Evolutionary conservation across 352 stramenopile species (phyloP), one percentile per base, ranked within the genome.

Genomic region (Globisporangium polare): DNA sequence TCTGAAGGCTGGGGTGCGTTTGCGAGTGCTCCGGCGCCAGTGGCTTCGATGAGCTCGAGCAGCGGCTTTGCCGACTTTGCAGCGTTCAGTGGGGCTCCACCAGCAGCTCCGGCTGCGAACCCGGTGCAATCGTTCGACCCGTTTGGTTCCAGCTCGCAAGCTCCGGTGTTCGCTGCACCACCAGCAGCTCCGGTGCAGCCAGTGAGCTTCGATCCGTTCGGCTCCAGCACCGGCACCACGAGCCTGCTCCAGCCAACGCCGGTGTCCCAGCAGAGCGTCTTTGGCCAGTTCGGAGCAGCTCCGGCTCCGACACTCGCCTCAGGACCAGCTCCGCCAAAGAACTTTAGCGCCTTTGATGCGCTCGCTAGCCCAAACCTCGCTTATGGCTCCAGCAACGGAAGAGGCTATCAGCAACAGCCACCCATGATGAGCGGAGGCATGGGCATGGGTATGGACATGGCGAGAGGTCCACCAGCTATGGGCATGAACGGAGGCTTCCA

Each of bases 311-410:
- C 59, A 13, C 41, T 49, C 2, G 15, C 24, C 43, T 43, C 64
- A 15, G 63, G 63, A 3, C 66, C 66, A 33, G 63, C 59, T 22
- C 41, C 68, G 8, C 68, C 66, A 41, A 57, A 59, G 26, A 83
- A 89, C 62, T 91, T 89, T 45, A 86, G 69, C 39, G 82, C 74
- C 5, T 91, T 91, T 29, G 82, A 91, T 50, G 64, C 65, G 43
- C 62, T 91, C 27, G 60, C 71, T 17, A 63, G 59, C 6, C 74
- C 77, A 52, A 68, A 68, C 50, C 62, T 63, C 33, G 55, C 72
- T n/a, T 67, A 69, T 29, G 65, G 55, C 17, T 15, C 33, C 33
- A 35, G 41, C 9, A 18, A 35, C 7, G 20, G n/a, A 29, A n/a
- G 71, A 12, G 53, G 64, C 24, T 73, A 82, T 66, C 60, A 54